Evolutionary conservation across 495 filamentous ascomycete species (phyloP).

Genomic region (Podospora bellae-mahoneyi): DNA sequence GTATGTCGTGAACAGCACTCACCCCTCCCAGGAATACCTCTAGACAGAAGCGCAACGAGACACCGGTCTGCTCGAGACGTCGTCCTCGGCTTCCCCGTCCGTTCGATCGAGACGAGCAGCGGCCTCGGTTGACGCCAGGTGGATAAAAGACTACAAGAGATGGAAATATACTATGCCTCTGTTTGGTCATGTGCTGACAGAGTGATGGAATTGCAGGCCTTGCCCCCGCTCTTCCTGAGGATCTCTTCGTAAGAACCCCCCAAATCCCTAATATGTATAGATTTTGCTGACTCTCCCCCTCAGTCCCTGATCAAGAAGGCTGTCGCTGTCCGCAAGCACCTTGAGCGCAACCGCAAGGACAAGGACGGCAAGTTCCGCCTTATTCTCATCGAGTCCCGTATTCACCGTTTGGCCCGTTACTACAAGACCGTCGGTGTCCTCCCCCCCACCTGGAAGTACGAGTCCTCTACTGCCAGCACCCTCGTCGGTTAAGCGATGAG

Average conservation of each 20-base stretch:
- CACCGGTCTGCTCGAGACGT: neutral
- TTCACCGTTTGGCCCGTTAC: conserved; percentile 91
- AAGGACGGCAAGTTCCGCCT: conserved; percentile 99
- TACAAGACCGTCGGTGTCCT: conserved; percentile 99
- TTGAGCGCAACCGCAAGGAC: conserved; percentile 99
- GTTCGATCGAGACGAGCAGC: conserved; percentile 6
- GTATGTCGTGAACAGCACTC: conserved; percentile 30
- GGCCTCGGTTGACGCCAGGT: conserved; percentile 12
- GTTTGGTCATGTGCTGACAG: conserved; percentile 95
- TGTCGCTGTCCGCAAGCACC: conserved; percentile 99
- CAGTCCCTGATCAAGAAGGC: conserved; percentile 53
- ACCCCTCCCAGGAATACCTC: neutral
- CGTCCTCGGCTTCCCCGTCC: conserved; percentile 2
- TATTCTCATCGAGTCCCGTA: conserved; percentile 98
- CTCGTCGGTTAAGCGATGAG: conserved; percentile 56
- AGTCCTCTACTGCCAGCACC: conserved; percentile 64
- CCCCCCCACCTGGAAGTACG: conserved; percentile 97
- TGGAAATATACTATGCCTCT: conserved; percentile 60
- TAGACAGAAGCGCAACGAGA: neutral
- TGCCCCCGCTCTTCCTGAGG: conserved; percentile 95
- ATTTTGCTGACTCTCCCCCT: conserved; percentile 31
- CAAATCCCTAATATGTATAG: neutral
- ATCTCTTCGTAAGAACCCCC: conserved; percentile 54
- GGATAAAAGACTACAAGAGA: conserved; percentile 9
- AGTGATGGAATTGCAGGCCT: conserved; percentile 86